A percentile compares a stretch with the other conserved stretches of the same genome.
These are phyloP conservation scores for Magnolia kwangsiensis DNA, from an alignment of 164 flowering plant genomes.

Conservation along the genomic window DNA sequence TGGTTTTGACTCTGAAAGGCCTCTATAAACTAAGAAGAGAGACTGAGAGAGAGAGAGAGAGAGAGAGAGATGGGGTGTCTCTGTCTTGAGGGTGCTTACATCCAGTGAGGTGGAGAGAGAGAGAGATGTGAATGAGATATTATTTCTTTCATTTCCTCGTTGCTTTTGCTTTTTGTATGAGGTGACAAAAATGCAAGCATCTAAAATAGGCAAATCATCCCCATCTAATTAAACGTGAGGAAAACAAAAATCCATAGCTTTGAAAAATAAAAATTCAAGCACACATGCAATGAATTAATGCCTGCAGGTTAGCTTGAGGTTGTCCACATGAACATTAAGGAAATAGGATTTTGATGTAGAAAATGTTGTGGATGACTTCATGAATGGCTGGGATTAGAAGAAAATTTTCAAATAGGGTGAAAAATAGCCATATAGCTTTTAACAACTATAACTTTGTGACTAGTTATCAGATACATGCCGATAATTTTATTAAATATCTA, in stretches of 20 bases:
- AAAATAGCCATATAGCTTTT: too few relatives aligned
- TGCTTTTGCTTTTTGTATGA: not conserved
- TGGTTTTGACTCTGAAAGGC: not conserved
- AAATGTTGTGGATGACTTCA: too few relatives aligned
- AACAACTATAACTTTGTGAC: too few relatives aligned
- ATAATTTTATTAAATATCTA: too few relatives aligned
- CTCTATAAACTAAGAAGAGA: not conserved
- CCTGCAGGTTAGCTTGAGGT: too few relatives aligned
- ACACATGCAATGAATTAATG: too few relatives aligned
- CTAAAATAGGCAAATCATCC: constrained; percentile 1
- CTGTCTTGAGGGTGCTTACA: not conserved
- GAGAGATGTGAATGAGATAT: not conserved
- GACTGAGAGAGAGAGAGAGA: not conserved
- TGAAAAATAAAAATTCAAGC: too few relatives aligned
- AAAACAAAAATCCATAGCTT: not conserved
- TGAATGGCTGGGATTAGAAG: too few relatives aligned
- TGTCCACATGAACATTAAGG: too few relatives aligned
- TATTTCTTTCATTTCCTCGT: not conserved
- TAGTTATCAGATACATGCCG: too few relatives aligned
- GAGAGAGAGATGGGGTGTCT: not conserved
- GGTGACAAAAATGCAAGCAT: not conserved
- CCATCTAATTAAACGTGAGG: not conserved
- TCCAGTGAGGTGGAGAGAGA: not conserved
- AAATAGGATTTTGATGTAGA: too few relatives aligned
- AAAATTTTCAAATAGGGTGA: too few relatives aligned